Evolutionary conservation across 1,284 basidiomycete genomes (phyloP).

Genomic region (Sporisorium sorghi): DNA sequence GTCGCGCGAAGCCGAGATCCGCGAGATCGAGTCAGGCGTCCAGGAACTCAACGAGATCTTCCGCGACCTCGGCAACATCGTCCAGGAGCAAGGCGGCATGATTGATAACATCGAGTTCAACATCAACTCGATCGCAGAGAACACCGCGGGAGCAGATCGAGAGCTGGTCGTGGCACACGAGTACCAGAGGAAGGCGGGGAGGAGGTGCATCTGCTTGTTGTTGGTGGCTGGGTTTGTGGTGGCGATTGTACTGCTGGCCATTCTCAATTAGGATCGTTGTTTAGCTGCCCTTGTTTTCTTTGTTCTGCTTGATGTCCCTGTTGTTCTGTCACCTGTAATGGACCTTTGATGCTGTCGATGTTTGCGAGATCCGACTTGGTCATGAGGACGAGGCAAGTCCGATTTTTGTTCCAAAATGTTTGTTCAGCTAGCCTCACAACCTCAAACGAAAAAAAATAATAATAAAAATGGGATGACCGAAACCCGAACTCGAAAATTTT

Average conservation of each 20-base stretch:
- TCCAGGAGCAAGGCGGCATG: conserved; percentile 93
- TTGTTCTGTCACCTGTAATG: conserved; percentile 22
- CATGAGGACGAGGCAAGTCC: neutral
- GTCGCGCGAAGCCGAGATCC: conserved; percentile 93
- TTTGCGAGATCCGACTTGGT: neutral
- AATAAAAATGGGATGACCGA: too few species aligned
- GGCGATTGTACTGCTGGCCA: conserved; percentile 86
- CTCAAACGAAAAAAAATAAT: neutral
- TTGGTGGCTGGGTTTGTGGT: conserved; percentile 87
- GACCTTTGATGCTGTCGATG: too few species aligned
- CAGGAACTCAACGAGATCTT: conserved; percentile 98
- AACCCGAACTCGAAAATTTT: conserved; percentile 40
- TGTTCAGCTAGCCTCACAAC: neutral
- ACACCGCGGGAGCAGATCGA: conserved; percentile 85
- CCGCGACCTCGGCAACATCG: conserved; percentile 92
- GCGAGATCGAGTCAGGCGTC: conserved; percentile 96
- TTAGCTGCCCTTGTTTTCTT: neutral
- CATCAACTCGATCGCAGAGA: conserved; percentile 84
- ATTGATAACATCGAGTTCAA: conserved; percentile 98
- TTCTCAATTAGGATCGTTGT: conserved; percentile 20
- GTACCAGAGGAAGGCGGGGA: conserved; percentile 93
- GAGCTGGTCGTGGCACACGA: conserved; percentile 90
- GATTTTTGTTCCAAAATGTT: neutral
- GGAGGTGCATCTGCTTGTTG: conserved; percentile 88
- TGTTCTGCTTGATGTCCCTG: conserved; percentile 2